phyloP scores from a whole-genome alignment of 2,329 filamentous ascomycete genomes.

The Didymella pomorum region DNA sequence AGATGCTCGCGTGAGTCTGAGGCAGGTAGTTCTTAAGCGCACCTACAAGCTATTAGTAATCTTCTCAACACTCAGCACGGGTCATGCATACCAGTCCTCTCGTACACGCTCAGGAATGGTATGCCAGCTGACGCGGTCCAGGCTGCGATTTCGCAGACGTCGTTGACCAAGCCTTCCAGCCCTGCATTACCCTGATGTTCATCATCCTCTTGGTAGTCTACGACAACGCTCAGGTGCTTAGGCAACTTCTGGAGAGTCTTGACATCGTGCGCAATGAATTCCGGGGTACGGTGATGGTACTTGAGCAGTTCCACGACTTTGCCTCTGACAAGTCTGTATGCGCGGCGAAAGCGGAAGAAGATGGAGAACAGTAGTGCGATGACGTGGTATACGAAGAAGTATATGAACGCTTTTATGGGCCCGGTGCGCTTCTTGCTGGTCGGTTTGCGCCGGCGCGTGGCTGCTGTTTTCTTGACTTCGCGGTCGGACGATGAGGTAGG shows the following conservation, averaged over 20 bases:
- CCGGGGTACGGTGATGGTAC: conserved; percentile 94
- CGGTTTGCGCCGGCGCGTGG: conserved; percentile 27
- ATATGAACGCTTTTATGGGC: conserved; percentile 68
- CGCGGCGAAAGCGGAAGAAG: conserved; percentile 82
- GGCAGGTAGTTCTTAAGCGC: conserved; percentile 88
- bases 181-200: conserved; percentile 71
- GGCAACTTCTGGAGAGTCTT: conserved; percentile 76
- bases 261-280: conserved; percentile 89
- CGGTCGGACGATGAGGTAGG: conserved; percentile 40
- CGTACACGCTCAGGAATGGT: conserved; percentile 86
- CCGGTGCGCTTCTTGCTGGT: conserved; percentile 56
- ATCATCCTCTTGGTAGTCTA: conserved; percentile 73
- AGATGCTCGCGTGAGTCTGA: conserved; percentile 81
- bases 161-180: conserved; percentile 83
- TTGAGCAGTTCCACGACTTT: conserved; percentile 82
- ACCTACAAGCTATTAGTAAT: conserved; percentile 60
- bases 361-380: conserved; percentile 86
- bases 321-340: conserved; percentile 79
- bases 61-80: not conserved
- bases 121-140: conserved; percentile 95
- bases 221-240: conserved; percentile 84
- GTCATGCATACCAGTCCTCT: conserved; percentile 76
- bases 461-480: conserved; percentile 20
- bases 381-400: conserved; percentile 71
- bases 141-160: conserved; percentile 88